Conservation (phyloP, 2,329 filamentous ascomycete species). For the Furcasterigmium furcatum region DNA sequence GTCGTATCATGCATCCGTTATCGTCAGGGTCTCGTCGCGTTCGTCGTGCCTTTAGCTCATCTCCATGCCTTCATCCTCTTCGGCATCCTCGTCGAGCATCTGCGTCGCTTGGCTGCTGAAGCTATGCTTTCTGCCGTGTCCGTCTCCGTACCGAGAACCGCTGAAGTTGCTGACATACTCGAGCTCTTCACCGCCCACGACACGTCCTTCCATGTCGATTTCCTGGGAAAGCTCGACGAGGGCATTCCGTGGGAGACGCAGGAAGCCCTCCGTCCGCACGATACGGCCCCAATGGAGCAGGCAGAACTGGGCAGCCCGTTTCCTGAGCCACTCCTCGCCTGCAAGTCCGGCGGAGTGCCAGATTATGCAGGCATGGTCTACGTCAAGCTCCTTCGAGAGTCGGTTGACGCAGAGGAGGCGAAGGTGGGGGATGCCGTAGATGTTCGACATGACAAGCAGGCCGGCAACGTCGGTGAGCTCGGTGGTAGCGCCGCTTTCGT, state of each 20-base stretch:
- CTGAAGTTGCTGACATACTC: conserved; percentile 51
- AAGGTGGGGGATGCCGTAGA: conserved; percentile 94
- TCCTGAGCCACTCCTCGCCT: conserved; percentile 89
- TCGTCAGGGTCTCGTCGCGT: too few relatives aligned
- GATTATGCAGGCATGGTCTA: conserved; percentile 91
- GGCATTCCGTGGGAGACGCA: conserved; percentile 72
- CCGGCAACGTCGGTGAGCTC: conserved; percentile 85
- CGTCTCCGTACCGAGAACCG: conserved; percentile 43
- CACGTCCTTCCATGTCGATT: conserved; percentile 87
- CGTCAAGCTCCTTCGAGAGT: conserved; percentile 84
- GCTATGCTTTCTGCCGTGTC: conserved; percentile 51
- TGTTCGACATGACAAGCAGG: conserved; percentile 94
- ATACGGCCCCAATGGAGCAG: conserved; percentile 93
- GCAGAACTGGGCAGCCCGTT: conserved; percentile 83
- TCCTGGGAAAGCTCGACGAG: conserved; percentile 92
- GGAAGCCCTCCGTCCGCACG: conserved; percentile 84
- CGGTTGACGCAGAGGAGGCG: conserved; percentile 88
- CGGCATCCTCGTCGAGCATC: conserved; percentile 52
- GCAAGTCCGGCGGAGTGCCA: conserved; percentile 93
- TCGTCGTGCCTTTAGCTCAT: conserved; percentile 31
- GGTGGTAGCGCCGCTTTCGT: conserved; percentile 68
- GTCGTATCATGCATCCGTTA: too few relatives aligned
- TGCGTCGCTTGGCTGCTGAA: conserved; percentile 57
- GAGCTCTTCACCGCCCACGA: conserved; percentile 84
- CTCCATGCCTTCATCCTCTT: conserved; percentile 63